Conservation (phyloP, 345 rosid genomes). For the Salix brachista region DNA sequence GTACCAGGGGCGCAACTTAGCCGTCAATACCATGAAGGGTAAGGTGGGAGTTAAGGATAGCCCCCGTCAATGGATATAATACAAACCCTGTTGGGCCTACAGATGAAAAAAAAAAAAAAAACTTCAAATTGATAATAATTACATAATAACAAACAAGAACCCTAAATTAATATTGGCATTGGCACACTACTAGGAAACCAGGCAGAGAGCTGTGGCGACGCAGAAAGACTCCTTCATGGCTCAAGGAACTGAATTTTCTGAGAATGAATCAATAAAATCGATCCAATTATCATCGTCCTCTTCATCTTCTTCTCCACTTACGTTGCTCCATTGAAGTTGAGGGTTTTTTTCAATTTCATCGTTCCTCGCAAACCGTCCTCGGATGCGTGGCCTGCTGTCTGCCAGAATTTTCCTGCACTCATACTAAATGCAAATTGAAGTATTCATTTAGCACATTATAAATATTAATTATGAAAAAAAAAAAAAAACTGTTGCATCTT, state of each 20-base stretch:
- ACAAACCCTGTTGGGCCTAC: background rate
- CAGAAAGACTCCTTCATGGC: background rate
- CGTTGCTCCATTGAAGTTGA: conserved; percentile 42
- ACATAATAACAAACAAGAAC: conserved; percentile 2
- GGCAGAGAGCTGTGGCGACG: background rate
- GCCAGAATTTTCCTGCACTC: conserved; percentile 95
- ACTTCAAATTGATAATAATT: background rate
- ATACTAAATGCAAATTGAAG: conserved; percentile 41
- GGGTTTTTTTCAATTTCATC: conserved; percentile 56
- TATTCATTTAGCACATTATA: no score
- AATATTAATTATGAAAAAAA: background rate
- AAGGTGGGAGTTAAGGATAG: no score
- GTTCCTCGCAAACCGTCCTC: conserved; percentile 92
- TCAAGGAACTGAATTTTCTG: conserved; percentile 45
- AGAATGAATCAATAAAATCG: conserved; percentile 56
- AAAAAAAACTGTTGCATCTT: conserved; percentile 18
- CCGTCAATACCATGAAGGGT: no score
- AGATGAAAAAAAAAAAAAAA: background rate
- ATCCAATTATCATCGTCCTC: conserved; percentile 66
- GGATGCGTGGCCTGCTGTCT: conserved; percentile 85
- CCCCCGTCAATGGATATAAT: no score
- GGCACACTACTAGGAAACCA: background rate
- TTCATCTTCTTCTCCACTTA: conserved; percentile 40
- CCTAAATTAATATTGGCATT: background rate
- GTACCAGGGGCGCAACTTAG: no score